Evolutionary conservation across 805 yeast species (phyloP), one percentile per base, ranked within the genome.

Genomic region (Teunomyces kruisii): DNA sequence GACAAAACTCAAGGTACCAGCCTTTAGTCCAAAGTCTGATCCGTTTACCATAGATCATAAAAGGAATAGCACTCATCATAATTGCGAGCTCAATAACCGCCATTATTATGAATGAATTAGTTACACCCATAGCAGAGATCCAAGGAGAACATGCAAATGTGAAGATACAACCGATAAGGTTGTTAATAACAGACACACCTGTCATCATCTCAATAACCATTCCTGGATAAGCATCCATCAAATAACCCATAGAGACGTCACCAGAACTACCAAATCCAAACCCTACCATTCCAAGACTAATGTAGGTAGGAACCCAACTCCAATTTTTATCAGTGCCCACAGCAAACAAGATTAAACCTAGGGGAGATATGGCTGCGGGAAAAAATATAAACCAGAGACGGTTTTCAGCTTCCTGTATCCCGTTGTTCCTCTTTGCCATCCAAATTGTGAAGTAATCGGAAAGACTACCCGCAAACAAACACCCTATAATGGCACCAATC

Each of bases 221-320:
- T 36, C 81, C 87, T 1, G 88, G 87, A 50, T 83, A 83, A 5
- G 82, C 70, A 51, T 81, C 84, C 86, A 83, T 81, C 49, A 81
- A 66, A 47, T 83, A 83, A 1, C 81, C 73, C 80, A 83, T 76
- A 28, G 86, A 82, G 42, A 82, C 79, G 58, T 84, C 89, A 57
- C 88, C 88, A 12, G 84, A 77, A 42, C 84, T 78, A 56, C 87
- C 88, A 68, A 81, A 83, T 1, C 86, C 83, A 48, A 82, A 79
- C 0, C 88, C 88, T 48, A 83, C 74, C 53, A 83, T 75, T 1
- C 82, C 87, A 32, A 83, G 64, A 0, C 86, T 86, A 22, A 79
- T 71, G 54, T 82, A 83, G 29, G 79, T 75, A 16, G 75, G 70
- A 40, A 70, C 73, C 80, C 83, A 78, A 35, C 70, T 63, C 70